Base-by-base conservation (phyloP, 129 eudicot species). In the Flaveria sonorensis region DNA sequence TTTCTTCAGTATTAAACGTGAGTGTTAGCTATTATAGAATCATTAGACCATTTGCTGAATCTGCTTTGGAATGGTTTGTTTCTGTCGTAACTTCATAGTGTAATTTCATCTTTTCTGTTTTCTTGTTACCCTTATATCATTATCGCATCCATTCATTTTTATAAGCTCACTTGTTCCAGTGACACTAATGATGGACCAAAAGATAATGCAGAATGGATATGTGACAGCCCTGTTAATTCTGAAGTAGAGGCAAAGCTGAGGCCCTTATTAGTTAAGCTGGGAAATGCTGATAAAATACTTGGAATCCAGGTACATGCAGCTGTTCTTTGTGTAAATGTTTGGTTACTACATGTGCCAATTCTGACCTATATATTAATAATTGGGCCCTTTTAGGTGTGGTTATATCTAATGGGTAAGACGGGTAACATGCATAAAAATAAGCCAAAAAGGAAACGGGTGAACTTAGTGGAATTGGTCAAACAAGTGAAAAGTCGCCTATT, bases 41-140 rank as follows among this genome's bases (percentile, higher is more conserved):
- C 81, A 93, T 93, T 92, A 85, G 97, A 81, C 98, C 98, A 11
- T 93, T 93, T 84, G 98, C 97, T 42, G 98, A 93, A 86, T 88
- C 92, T 83, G 97, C 89, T 80, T 79, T 93, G 42, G 89, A 85
- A 50, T 56, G 97, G 98, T 93, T 81, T 73, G 86, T 86, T 46
- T 62, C 15, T 73, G 4, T 30, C 46, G 48, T 56, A 18, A 23
- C 56, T 65, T 55, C 50, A 66, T 13, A 8, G 60, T 11, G 7
- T 73, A 51, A 74, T 70, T 65, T 11, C 66, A 55, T 43, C 42
- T 26, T 14, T 21, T 1, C 72, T 65, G n/a, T 53, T 39, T 30
- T 73, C 57, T 12, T 28, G 19, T 56, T 12, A 36, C 24, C 28
- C 51, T 43, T 74, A 3, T 71, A 48, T 40, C 14, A 30, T 69